Conservation (phyloP, 176 grass and related monocot genomes). For the Dactylis glomerata region DNA sequence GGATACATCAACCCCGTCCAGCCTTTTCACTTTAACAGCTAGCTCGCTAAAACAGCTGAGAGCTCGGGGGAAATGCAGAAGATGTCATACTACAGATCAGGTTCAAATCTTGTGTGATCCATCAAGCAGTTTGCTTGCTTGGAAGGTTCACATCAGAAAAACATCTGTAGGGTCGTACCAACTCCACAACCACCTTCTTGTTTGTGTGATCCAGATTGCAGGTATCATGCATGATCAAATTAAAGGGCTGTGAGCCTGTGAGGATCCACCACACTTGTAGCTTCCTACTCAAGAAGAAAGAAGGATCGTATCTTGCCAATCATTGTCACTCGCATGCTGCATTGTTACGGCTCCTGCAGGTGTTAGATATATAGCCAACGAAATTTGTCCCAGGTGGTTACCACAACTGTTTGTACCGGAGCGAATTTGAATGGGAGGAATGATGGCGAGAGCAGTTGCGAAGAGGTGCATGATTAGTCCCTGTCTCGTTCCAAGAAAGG, state of each 20-base stretch:
- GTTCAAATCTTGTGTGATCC: not conserved
- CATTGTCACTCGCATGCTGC: not conserved
- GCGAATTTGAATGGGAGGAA: constrained; percentile 16
- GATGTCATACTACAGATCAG: not conserved
- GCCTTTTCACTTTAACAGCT: constrained; percentile 25
- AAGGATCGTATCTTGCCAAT: not conserved
- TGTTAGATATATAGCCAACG: not conserved
- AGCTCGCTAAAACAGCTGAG: not conserved
- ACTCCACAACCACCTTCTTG: not conserved
- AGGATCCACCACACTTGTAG: not conserved
- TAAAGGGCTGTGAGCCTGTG: not conserved
- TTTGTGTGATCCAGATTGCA: not conserved
- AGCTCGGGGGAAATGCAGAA: not conserved
- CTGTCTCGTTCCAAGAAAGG: constrained; percentile 37
- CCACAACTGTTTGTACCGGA: not conserved
- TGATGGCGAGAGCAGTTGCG: constrained; percentile 20
- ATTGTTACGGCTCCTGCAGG: not conserved
- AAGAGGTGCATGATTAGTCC: not conserved
- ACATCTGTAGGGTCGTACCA: not conserved
- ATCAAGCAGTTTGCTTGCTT: not conserved
- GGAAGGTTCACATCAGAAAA: not conserved
- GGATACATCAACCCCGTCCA: not conserved
- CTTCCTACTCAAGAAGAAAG: not conserved
- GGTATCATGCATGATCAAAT: not conserved
- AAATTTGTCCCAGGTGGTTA: not conserved